Evolutionary conservation across 495 filamentous ascomycete species (phyloP).

Genomic region (Saxophila tyrrhenica): DNA sequence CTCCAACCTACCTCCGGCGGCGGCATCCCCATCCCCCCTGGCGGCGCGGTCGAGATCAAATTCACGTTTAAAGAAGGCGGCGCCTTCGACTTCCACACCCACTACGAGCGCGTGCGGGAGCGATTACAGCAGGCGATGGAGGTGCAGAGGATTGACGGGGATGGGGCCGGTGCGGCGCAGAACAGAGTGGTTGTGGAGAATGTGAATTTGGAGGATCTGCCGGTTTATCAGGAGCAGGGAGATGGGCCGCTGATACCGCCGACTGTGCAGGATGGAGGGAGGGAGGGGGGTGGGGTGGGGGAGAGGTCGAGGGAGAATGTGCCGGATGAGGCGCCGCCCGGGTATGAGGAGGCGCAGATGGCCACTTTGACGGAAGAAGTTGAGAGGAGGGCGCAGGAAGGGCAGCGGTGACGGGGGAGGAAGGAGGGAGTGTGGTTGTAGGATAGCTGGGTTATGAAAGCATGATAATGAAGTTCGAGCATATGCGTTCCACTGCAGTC

Average conservation of each 20-base stretch:
- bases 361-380: slow-evolving; percentile 57
- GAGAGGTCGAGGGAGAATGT: slow-evolving; percentile 19
- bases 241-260: slow-evolving; percentile 11
- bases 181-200: slow-evolving; percentile 42
- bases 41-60: slow-evolving; percentile 62
- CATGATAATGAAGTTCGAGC: no score
- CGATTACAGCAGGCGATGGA: slow-evolving; percentile 68
- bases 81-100: slow-evolving; percentile 77
- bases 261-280: slow-evolving; percentile 11
- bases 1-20: slow-evolving; percentile 72
- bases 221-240: slow-evolving; percentile 52
- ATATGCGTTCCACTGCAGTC: no score
- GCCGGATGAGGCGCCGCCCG: slow-evolving; percentile 77
- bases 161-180: slow-evolving; percentile 32
- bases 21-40: slow-evolving; percentile 60
- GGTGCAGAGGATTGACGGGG: slow-evolving; percentile 43
- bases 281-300: slow-evolving; percentile 6
- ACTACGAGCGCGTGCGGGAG: slow-evolving; percentile 77
- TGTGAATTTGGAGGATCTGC: slow-evolving; percentile 71
- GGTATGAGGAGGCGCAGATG: slow-evolving; percentile 83
- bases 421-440: neutral
- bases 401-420: neutral
- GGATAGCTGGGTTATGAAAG: neutral
- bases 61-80: slow-evolving; percentile 91
- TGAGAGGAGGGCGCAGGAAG: slow-evolving; percentile 32